A percentile compares a stretch with the other conserved stretches of the same genome.
Conservation (phyloP, 306 rosid genomes). For the Dalbergia cultrata region DNA sequence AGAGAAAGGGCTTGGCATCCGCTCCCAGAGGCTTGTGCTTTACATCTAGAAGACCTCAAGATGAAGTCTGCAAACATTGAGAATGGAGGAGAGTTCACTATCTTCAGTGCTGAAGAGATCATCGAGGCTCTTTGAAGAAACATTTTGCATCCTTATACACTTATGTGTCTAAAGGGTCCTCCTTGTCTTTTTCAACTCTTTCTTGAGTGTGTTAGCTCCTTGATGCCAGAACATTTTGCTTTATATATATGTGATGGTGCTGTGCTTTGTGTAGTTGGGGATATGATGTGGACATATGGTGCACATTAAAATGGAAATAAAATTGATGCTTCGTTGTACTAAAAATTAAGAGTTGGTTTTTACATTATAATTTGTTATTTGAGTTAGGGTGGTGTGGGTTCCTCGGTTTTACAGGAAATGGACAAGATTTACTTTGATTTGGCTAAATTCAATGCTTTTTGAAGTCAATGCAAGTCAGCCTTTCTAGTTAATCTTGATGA, state of each 20-base stretch:
- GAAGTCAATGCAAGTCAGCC: too few relatives aligned
- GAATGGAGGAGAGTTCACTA: too few relatives aligned
- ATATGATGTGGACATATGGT: constrained; percentile 13
- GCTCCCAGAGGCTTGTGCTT: constrained; percentile 88
- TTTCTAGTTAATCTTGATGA: too few relatives aligned
- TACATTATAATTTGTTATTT: neutral
- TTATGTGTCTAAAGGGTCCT: too few relatives aligned
- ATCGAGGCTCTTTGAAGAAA: too few relatives aligned
- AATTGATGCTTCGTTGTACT: constrained; percentile 23
- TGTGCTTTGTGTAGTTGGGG: constrained; percentile 28
- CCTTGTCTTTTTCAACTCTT: neutral
- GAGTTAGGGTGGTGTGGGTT: too few relatives aligned
- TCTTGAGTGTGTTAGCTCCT: constrained; percentile 12
- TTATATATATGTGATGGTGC: constrained; percentile 3
- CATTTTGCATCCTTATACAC: too few relatives aligned
- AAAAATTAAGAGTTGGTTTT: neutral
- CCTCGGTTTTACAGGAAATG: too few relatives aligned
- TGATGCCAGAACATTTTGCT: constrained; percentile 1
- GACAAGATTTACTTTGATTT: too few relatives aligned
- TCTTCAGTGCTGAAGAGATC: too few relatives aligned
- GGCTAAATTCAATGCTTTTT: too few relatives aligned
- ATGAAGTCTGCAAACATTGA: too few relatives aligned
- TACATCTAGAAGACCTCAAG: constrained; percentile 76
- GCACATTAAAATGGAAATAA: constrained; percentile 36
- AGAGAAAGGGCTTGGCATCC: constrained; percentile 80